Evolutionary conservation across 345 rosid genomes (phyloP), one percentile per base, ranked within the genome.

Genomic region (Viola odorata): DNA sequence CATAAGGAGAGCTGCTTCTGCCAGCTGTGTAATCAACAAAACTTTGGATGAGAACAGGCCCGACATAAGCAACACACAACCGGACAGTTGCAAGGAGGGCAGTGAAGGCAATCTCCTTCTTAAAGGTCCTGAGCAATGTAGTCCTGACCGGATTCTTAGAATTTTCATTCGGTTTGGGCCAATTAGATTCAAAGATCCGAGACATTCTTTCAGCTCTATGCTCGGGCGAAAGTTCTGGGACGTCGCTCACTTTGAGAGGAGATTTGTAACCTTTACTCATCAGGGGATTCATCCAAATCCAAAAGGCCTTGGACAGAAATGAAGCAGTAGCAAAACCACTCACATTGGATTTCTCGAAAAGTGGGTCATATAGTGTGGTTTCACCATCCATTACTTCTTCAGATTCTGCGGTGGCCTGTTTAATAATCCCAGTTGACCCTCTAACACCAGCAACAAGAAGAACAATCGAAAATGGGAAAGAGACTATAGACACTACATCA

Each of bases 201-300:
- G 90, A 80, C 89, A 92, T 83, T 63, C 41, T 78, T 71, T 89
- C 94, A 3, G 98, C 96, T 69, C 82, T 75, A 60, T 92, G 96
- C 57, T 84, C 80, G 0, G 86, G 94, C 0, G 96, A 84, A 40
- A 92, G 88, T 13, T 83, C 71, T 0, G 98, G 98, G 38, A 92
- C 76, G 12, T 89, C 85, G 8, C 82, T 83, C 3, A 85, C 70
- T 45, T 77, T 89, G 49, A 92, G 78, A 23, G 98, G 91, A 14
- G 96, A 79, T 66, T 80, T 76, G 69, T 85, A 92, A 36, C 96
- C 98, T 77, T 81, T 84, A 51, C 71, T 77, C 16, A 89, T 73
- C 40, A 92, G 65, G 12, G 96, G 96, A 73, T 87, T 92, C 87
- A 92, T 85, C 98, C 96, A 92, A 37, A 92, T 39, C 98, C 94